Base-by-base conservation (phyloP, 345 rosid species). In the Brassica rapa region DNA sequence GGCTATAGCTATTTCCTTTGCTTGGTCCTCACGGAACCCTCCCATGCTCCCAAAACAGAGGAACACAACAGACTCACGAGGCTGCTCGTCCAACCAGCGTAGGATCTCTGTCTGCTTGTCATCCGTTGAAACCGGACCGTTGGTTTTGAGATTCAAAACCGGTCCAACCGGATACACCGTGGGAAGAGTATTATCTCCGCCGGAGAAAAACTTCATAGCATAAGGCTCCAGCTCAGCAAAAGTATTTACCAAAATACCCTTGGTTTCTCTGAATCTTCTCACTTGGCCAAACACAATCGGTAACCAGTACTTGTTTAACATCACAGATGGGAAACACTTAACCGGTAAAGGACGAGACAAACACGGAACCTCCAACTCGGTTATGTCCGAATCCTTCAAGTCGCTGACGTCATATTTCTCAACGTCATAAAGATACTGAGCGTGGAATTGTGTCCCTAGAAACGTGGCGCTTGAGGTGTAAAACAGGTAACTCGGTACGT, bases 21-120 rank as follows among this genome's bases (percentile, higher is more conserved):
- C 70, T 72, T 89, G 96, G 2, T 76, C 82, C 35, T 60, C 84
- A 49, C 33, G 62, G 53, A 90, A 90, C 43, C 85, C 68, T 66
- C 96, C 93, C 74, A 24, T 66, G 86, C 93, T 89, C 29, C 96
- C 90, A 66, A 90, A 90, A 81, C 90, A 90, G 21, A 90, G 74
- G 76, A 89, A 89, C 71, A 87, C 89, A 10, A 86, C 91, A 2
- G 93, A 85, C 0, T 66, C 61, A 19, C 9, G 29, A 0, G 90
- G 88, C 4, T 89, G 93, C 56, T 78, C 80, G 49, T 87, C 83
- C 1, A 89, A 91, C 96, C 93, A 89, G n/a, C 32, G 41, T 35
- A 85, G 1, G 66, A 85, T 84, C 25, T 82, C 83, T 4, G 57
- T 19, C 0, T 15, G 41, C 59, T 30, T 62, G 3, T 8, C 73